These are phyloP conservation scores for Penicillium vulpinum DNA, from an alignment of 2,329 filamentous ascomycete genomes.

Conservation along the genomic window DNA sequence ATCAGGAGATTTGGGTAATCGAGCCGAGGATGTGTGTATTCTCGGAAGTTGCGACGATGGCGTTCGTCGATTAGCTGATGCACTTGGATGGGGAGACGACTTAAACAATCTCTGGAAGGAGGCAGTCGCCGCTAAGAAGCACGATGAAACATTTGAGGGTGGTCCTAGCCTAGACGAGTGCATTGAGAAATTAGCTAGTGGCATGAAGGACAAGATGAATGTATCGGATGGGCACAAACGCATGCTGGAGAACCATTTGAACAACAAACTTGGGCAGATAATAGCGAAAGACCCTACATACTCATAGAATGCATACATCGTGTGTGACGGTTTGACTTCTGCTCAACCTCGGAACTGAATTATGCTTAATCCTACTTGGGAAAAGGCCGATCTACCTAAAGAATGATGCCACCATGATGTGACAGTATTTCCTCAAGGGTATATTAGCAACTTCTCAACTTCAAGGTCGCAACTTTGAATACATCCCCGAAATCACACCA, in stretches of 20 bases:
- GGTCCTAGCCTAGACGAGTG: slow-evolving; percentile 54
- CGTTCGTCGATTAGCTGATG: slow-evolving; percentile 68
- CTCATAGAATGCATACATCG: not conserved
- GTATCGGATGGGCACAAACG: slow-evolving; percentile 43
- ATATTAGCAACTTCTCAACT: not conserved
- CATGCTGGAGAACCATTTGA: slow-evolving; percentile 32
- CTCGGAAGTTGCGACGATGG: slow-evolving; percentile 75
- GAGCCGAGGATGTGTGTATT: slow-evolving; percentile 72
- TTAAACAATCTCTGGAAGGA: slow-evolving; percentile 69
- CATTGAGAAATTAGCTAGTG: slow-evolving; percentile 50
- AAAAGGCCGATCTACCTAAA: not conserved
- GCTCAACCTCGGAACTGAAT: not conserved
- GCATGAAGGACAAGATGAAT: slow-evolving; percentile 50
- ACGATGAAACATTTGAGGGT: slow-evolving; percentile 35
- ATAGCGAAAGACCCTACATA: not conserved
- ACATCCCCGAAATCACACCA: no score
- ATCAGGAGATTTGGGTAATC: slow-evolving; percentile 71
- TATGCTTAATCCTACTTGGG: not conserved
- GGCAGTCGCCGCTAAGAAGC: slow-evolving; percentile 59
- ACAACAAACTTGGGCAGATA: slow-evolving; percentile 22
- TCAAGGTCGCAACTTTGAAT: not conserved
- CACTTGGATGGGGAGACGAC: slow-evolving; percentile 77
- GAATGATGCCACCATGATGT: slow-evolving; percentile 18
- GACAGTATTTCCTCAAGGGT: not conserved
- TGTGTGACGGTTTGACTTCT: not conserved